Evolutionary conservation across 352 stramenopile genomes (phyloP).

Genomic region (Globisporangium echinulatum): DNA sequence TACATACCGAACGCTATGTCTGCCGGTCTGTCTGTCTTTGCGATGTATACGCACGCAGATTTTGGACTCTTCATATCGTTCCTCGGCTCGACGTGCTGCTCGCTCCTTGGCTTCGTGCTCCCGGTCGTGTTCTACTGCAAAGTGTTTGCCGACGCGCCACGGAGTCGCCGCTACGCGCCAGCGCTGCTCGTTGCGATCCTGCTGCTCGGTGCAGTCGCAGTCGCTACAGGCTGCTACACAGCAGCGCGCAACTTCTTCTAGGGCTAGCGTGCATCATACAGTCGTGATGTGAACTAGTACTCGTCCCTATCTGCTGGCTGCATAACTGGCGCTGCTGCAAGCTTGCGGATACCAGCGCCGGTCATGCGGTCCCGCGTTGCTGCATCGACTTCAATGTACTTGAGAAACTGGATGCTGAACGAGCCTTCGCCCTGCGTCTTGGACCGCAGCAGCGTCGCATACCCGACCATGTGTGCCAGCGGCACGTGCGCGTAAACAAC

Average conservation of each 20-base stretch:
- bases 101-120: constrained; percentile 67
- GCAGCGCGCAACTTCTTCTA: constrained; percentile 17
- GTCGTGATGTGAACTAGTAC: neutral
- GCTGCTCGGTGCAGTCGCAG: constrained; percentile 13
- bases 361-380: constrained; percentile 45
- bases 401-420: constrained; percentile 72
- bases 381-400: constrained; percentile 56
- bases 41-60: constrained; percentile 16
- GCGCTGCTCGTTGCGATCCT: constrained; percentile 13
- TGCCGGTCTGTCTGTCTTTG: too few species aligned
- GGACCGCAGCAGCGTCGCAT: constrained; percentile 69
- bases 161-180: neutral
- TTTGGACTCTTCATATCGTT: constrained; percentile 79
- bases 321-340: neutral
- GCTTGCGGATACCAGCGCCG: constrained; percentile 7
- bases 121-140: constrained; percentile 60
- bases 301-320: neutral
- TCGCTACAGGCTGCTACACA: constrained; percentile 18
- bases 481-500: constrained; percentile 63
- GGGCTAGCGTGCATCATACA: neutral
- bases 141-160: neutral
- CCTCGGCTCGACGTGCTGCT: constrained; percentile 73
- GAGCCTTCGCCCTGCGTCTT: constrained; percentile 73
- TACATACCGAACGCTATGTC: too few species aligned
- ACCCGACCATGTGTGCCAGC: constrained; percentile 73